These are phyloP conservation scores for Candida silvicultrix DNA, from an alignment of 805 yeast genomes.

Conservation along the genomic window DNA sequence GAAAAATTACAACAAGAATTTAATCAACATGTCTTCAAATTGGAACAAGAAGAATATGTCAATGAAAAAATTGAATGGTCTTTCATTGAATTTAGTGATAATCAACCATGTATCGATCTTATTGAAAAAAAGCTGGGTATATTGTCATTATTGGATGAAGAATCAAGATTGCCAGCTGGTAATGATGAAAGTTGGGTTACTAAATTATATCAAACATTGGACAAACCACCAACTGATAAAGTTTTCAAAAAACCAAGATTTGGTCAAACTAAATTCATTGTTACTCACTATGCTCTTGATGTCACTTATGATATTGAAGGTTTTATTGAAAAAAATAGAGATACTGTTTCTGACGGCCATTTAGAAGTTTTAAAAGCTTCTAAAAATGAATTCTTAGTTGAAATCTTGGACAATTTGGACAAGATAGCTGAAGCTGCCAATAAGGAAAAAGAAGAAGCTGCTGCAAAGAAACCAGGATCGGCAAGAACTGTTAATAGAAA, in stretches of 20 bases:
- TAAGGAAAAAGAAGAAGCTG: conserved; percentile 24
- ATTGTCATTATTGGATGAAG: conserved; percentile 86
- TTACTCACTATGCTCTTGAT: conserved; percentile 91
- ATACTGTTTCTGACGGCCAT: conserved; percentile 95
- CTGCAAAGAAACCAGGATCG: conserved; percentile 33
- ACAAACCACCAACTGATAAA: conserved; percentile 65
- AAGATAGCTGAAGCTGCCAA: conserved; percentile 42
- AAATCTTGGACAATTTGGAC: conserved; percentile 61
- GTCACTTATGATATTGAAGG: conserved; percentile 91
- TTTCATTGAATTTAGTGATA: conserved; percentile 91
- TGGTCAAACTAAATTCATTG: conserved; percentile 86
- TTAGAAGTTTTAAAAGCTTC: conserved; percentile 74
- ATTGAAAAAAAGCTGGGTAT: conserved; percentile 89
- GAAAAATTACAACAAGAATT: conserved; percentile 97
- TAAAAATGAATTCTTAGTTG: conserved; percentile 56
- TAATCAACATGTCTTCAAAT: conserved; percentile 93
- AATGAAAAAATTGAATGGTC: conserved; percentile 94
- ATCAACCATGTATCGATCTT: conserved; percentile 91
- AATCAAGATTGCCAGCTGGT: conserved; percentile 91
- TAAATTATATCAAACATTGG: conserved; percentile 81
- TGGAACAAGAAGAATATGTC: conserved; percentile 93
- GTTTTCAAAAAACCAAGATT: conserved; percentile 91
- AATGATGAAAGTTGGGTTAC: conserved; percentile 88
- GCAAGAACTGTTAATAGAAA: conserved; percentile 53
- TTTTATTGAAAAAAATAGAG: conserved; percentile 94